Base-by-base conservation (phyloP, 768 basidiomycete genomes). In the Strobilomyces echinocephalus region DNA sequence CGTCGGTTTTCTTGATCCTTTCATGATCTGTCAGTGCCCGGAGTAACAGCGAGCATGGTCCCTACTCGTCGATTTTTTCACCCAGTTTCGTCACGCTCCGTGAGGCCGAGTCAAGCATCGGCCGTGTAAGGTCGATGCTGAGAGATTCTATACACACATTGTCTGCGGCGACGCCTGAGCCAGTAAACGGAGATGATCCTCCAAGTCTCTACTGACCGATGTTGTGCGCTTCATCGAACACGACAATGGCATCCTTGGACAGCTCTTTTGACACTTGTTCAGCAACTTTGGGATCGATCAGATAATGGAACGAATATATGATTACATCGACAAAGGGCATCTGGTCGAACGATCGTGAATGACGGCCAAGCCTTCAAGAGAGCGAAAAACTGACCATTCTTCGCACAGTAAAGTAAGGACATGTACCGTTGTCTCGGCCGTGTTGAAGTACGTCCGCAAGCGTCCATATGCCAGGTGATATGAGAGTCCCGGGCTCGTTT, bases 71-170 rank as follows among this genome's bases (percentile, higher is more conserved):
- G 49, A 99, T 95, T 68, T 91, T 90, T 57, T 97, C 93, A 7
- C 84, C 82, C 0, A 99, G 77, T 69, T 83, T 89, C 16, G 77
- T 79, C 2, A 97, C 88, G 69, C 92, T 97, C 60, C 95, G 78
- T 7, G 85, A 79, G 8, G 97, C 97, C 1, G 93, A 88, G 63
- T 99, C 97, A 34, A 99, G 77, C 95, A 98, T 98, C 1, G 97
- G 97, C 39, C 97, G 78, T 28, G 95, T 98, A 42, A 99, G 75
- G 65, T 99, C 97, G 59, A 99, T 95, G 62, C 94, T 97, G 36
- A 99, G 75, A 0, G 97, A 97, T 65, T 99, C 97, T 65, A 99
- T 95, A 71, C 97, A 99, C 43, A 99, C 97, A 68, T 99, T 99
- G 66, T 99, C 95, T 87, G 24, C 31, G 21, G 24, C 33, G 52